Base-by-base conservation (phyloP, 768 basidiomycete species). In the Harrya chromipes region DNA sequence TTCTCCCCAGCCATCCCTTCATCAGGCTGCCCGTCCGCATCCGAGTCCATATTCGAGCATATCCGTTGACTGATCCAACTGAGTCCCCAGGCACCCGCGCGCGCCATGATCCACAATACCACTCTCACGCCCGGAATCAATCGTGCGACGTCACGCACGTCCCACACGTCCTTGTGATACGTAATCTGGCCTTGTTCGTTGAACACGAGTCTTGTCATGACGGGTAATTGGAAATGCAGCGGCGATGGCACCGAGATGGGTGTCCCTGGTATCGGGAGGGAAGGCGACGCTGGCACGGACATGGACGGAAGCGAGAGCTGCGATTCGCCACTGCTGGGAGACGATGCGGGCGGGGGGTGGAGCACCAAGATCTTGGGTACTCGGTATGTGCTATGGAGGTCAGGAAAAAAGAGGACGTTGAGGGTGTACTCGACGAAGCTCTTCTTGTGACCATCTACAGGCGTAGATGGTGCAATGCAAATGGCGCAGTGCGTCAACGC, bases 121-220 rank as follows among this genome's bases (percentile, higher is more conserved):
- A 84, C 66, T 9, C 80, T 76, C 52, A 81, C 76, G 4, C 87
- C 87, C 4, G 88, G 88, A 9, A 89, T 63, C 35, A 90, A 77
- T 33, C 83, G 82, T 59, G 89, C 72, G 50, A 91, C 72, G 62
- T 92, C 90, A 63, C 84, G 81, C 37, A 88, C 73, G 57, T 91
- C 87, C 87, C 86, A 90, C 34, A 87, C 74, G 60, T 91, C 90
- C 24, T 87, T 78, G 63, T 93, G 90, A 58, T 83, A 79, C 4
- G 86, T 84, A 53, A 92, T 83, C 51, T 77, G 79, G n/a, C 85
- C 87, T 60, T 84, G 83, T 57, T 90, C 89, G 67, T 90, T 90
- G 68, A 92, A 89, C 27, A 79, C 77, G 31, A 91, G 76, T 24
- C 83, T 79, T 4, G 87, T 86, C 49, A 86, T 75, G 42, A 90